phyloP scores from a whole-genome alignment of 352 stramenopile species.

The Thalassiosira exigua region DNA sequence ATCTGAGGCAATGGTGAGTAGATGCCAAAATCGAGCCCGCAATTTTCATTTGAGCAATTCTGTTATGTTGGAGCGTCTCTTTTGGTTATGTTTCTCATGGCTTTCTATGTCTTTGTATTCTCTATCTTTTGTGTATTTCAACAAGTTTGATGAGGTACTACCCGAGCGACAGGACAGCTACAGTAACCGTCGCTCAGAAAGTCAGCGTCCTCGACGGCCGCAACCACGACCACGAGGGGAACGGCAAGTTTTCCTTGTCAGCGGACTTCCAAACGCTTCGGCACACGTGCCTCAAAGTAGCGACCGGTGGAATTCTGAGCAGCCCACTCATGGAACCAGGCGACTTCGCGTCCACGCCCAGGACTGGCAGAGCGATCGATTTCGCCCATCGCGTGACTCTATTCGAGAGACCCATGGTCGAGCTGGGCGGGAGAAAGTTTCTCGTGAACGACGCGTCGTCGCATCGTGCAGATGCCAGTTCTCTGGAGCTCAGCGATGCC shows the following conservation, averaged over 20 bases:
- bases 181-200: slow-evolving; percentile 67
- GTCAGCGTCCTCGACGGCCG: slow-evolving; percentile 67
- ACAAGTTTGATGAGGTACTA: slow-evolving; percentile 83
- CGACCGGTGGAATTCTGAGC: slow-evolving; percentile 65
- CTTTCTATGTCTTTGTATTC: no score
- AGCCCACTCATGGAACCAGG: slow-evolving; percentile 77
- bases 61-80: no score
- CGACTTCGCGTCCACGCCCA: slow-evolving; percentile 76
- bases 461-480: slow-evolving; percentile 80
- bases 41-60: no score
- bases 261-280: slow-evolving; percentile 54
- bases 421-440: slow-evolving; percentile 78
- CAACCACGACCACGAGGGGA: slow-evolving; percentile 39
- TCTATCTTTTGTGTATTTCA: no score
- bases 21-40: no score
- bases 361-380: slow-evolving; percentile 78
- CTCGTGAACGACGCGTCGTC: slow-evolving; percentile 72
- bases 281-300: slow-evolving; percentile 59
- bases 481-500: slow-evolving; percentile 82
- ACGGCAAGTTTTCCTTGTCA: slow-evolving; percentile 27
- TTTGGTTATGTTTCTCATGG: no score
- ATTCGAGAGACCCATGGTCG: slow-evolving; percentile 75
- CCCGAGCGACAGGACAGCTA: slow-evolving; percentile 77
- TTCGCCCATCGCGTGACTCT: slow-evolving; percentile 82
- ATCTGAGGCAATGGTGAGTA: slow-evolving; percentile 65